phyloP scores from a whole-genome alignment of 345 rosid genomes.

The Streptanthus diversifolius region DNA sequence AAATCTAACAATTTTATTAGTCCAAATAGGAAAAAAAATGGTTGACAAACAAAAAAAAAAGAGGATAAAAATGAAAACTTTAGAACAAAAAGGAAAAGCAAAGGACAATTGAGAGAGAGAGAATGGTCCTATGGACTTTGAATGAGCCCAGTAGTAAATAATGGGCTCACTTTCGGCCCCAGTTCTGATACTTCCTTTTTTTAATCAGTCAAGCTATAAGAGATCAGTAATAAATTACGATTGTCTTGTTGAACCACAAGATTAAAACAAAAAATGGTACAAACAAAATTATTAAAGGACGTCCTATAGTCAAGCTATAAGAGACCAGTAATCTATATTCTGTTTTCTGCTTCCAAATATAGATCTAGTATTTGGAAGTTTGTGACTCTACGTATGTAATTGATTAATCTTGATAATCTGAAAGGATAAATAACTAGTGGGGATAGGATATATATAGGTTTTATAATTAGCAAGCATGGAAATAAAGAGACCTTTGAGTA shows the following conservation, averaged over 20 bases:
- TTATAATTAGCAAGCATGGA: conserved; percentile 28
- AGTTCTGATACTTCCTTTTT: neutral
- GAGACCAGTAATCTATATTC: too few relatives aligned
- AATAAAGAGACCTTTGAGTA: conserved; percentile 24
- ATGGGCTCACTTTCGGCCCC: neutral
- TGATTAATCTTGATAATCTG: conserved; percentile 17
- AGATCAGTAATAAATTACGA: neutral
- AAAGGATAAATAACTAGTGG: conserved; percentile 13
- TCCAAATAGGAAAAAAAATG: neutral
- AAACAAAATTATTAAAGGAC: conserved; percentile 6
- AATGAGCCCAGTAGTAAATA: neutral
- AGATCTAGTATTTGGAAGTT: conserved; percentile 8
- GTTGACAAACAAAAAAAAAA: too few relatives aligned
- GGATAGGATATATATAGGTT: conserved; percentile 7
- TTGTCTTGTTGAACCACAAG: neutral
- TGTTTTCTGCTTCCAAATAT: neutral
- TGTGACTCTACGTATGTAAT: conserved; percentile 14
- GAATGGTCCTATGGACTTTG: neutral
- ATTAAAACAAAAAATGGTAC: neutral
- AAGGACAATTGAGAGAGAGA: neutral
- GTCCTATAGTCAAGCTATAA: too few relatives aligned
- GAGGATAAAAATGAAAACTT: too few relatives aligned
- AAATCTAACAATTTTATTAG: neutral
- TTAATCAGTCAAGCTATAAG: neutral
- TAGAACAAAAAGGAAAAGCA: neutral